Evolutionary conservation across 768 basidiomycete species (phyloP).

Genomic region (Termitomyces sp.): DNA sequence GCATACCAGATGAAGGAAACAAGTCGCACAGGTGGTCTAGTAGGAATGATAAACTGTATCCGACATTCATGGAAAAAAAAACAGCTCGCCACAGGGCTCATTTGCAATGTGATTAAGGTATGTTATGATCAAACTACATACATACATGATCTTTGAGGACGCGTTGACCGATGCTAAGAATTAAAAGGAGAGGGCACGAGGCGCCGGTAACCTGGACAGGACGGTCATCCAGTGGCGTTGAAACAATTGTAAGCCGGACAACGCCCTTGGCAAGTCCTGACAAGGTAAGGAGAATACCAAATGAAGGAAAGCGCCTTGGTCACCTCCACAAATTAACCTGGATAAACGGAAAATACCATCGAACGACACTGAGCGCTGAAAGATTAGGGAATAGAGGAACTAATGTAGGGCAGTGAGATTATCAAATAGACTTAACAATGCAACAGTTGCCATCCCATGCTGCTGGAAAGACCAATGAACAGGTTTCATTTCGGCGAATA

Average conservation of each 20-base stretch:
- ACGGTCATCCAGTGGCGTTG: conserved; percentile 1
- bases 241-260: not conserved
- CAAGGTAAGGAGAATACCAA: not conserved
- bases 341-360: not conserved
- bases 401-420: too few species aligned
- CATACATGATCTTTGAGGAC: not conserved
- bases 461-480: too few species aligned
- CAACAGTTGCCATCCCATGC: not conserved
- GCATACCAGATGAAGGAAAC: too few species aligned
- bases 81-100: not conserved
- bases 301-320: not conserved
- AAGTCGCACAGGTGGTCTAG: not conserved
- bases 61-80: not conserved
- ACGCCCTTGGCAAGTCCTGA: not conserved
- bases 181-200: not conserved
- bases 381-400: not conserved
- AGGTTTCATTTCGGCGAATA: too few species aligned
- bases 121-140: not conserved
- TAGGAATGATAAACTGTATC: not conserved
- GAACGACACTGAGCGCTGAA: not conserved
- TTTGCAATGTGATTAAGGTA: too few species aligned
- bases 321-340: not conserved
- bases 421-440: not conserved
- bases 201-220: not conserved
- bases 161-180: not conserved